Evolutionary conservation across 306 rosid genomes (phyloP).

Genomic region (Quercus agrifolia): DNA sequence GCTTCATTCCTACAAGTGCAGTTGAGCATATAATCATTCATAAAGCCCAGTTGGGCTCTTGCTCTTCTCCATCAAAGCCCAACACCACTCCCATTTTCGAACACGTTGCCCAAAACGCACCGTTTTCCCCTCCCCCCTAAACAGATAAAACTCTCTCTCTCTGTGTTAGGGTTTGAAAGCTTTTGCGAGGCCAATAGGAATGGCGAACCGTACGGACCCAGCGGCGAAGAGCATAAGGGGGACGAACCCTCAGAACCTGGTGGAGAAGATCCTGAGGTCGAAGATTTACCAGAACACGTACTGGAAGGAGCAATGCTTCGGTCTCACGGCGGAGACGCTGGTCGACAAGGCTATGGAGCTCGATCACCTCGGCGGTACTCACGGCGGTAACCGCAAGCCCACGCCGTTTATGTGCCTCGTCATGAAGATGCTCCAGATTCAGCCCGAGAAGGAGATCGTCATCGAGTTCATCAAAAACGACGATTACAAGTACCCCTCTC

Average conservation of each 20-base stretch:
- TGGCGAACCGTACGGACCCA: constrained; percentile 99
- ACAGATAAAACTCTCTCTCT: neutral
- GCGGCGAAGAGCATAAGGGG: constrained; percentile 93
- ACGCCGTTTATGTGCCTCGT: constrained; percentile 96
- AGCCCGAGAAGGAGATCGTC: constrained; percentile 96
- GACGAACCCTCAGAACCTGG: constrained; percentile 90
- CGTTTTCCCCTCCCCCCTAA: no score
- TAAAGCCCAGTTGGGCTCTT: no score
- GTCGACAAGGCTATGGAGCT: constrained; percentile 99
- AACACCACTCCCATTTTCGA: no score
- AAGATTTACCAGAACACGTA: constrained; percentile 88
- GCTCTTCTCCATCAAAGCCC: no score
- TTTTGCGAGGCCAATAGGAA: neutral
- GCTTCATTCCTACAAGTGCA: no score
- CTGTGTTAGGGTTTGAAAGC: neutral
- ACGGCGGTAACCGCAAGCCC: constrained; percentile 89
- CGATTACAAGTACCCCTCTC: constrained; percentile 65
- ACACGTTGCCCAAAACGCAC: no score
- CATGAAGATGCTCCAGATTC: constrained; percentile 98
- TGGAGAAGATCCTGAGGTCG: constrained; percentile 92
- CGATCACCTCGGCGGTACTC: constrained; percentile 92
- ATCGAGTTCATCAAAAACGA: constrained; percentile 94
- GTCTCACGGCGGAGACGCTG: constrained; percentile 90
- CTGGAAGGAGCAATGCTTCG: constrained; percentile 99
- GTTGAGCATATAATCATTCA: no score